phyloP scores from a whole-genome alignment of 169 alveolate genomes.

The Eimeria zaria region DNA sequence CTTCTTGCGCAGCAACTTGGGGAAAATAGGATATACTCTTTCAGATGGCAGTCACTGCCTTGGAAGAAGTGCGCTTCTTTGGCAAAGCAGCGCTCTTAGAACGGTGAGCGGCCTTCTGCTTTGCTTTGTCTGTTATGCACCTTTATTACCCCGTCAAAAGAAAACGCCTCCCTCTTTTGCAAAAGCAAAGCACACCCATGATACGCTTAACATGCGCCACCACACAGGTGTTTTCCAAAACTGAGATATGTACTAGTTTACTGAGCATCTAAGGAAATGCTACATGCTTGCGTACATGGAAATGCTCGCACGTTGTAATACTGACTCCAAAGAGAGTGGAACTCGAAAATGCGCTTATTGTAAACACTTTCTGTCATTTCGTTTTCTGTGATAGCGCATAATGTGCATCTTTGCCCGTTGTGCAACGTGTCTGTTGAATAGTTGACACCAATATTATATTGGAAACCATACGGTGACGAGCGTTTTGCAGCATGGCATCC shows the following conservation, averaged over 20 bases:
- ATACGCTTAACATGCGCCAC: background rate
- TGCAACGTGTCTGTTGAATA: background rate
- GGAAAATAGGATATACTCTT: background rate
- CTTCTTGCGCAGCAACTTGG: background rate
- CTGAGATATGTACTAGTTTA: no score
- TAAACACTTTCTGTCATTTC: background rate
- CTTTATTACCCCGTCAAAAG: no score
- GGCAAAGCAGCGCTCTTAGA: background rate
- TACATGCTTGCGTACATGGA: background rate
- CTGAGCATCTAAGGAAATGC: background rate
- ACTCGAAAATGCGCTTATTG: background rate
- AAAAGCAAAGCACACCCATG: background rate
- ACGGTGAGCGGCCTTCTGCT: no score
- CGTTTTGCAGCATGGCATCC: background rate
- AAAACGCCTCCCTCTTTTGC: no score
- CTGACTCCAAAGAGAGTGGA: background rate
- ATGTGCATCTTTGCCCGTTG: background rate
- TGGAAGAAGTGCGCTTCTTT: background rate
- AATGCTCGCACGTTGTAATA: background rate
- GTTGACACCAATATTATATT: background rate
- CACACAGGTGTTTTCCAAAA: background rate
- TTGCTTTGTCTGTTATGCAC: no score
- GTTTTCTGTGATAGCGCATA: background rate
- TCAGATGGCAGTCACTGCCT: background rate
- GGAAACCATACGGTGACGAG: background rate